These are phyloP conservation scores for Penicillium chermesinum DNA, from an alignment of 495 filamentous ascomycete species.

Conservation along the genomic window DNA sequence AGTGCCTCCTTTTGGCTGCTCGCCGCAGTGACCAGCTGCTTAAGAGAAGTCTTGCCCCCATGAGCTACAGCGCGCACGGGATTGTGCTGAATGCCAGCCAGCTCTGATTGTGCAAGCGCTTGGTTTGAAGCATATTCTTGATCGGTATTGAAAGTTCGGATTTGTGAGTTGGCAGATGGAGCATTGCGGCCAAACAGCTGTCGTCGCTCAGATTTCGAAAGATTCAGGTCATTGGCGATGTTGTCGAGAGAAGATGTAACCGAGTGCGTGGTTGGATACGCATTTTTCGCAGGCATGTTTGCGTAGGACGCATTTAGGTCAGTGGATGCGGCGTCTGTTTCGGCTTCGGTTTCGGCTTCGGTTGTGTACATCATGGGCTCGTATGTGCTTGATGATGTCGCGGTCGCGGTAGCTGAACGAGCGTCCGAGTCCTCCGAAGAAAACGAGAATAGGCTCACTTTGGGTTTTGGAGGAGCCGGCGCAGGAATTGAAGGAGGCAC, in stretches of 20 bases:
- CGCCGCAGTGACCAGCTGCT: slow-evolving; percentile 78
- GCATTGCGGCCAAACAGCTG: slow-evolving; percentile 73
- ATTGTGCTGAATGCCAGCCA: slow-evolving; percentile 69
- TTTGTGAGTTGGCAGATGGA: slow-evolving; percentile 32
- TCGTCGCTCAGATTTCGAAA: slow-evolving; percentile 65
- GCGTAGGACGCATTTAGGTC: not conserved
- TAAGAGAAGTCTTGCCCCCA: slow-evolving; percentile 80
- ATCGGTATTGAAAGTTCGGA: slow-evolving; percentile 82
- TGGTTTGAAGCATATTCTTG: slow-evolving; percentile 81
- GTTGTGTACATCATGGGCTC: slow-evolving; percentile 49
- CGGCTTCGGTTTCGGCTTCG: slow-evolving; percentile 21
- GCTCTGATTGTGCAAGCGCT: slow-evolving; percentile 36
- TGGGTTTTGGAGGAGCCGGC: slow-evolving; percentile 36
- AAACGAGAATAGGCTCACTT: slow-evolving; percentile 60
- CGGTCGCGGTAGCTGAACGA: not conserved
- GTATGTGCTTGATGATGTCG: slow-evolving; percentile 26
- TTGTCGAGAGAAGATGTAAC: slow-evolving; percentile 42
- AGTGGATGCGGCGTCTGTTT: slow-evolving; percentile 13
- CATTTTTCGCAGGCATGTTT: not conserved
- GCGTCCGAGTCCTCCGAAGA: slow-evolving; percentile 21
- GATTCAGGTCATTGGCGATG: slow-evolving; percentile 68
- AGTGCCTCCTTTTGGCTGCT: slow-evolving; percentile 74
- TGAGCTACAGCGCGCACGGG: slow-evolving; percentile 78
- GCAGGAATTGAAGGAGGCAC: slow-evolving; percentile 18
- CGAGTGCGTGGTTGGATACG: slow-evolving; percentile 15